Base-by-base conservation (phyloP, 2,329 filamentous ascomycete genomes). In the Podosphaera fusca region DNA sequence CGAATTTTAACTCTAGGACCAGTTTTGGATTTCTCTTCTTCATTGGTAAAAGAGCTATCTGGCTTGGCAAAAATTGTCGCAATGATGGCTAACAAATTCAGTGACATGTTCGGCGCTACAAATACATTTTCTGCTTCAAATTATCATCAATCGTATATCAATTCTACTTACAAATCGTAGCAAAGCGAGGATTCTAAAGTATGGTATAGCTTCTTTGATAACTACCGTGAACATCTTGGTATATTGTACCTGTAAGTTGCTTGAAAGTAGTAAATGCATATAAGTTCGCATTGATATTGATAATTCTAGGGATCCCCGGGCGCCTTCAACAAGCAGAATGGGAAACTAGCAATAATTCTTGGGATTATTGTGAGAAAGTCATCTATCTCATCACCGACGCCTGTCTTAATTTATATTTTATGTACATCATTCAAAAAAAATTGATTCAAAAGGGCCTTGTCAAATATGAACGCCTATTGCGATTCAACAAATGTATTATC, bases 121-220 rank as follows among this genome's bases (percentile, higher is more conserved):
- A 74, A 73, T 76, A 12, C 75, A 77, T 59, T 66, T 76, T 1
- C 61, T 77, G 1, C 70, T 77, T 66, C 74, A 77, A 60, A 77
- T 78, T 52, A 76, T 78, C 60, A 72, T 77, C 63, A 78, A 77
- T 61, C 71, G 75, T 56, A 73, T 77, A 30, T 69, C 71, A 0
- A 69, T 78, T 45, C 71, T 78, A 40, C 69, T 72, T 10, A 69
- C 73, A 12, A 66, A 71, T 49, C 67, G 66, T 31, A 64, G 61
- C 0, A 70, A 69, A 1, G 69, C 72, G 5, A 33, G 55, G 0
- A 65, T 61, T 12, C 60, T 78, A 34, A 77, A 77, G 66, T 68
- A 73, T 0, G 56, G 14, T 14, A 58, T 62, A 14, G 62, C 62
- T 4, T 45, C 65, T 0, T 14, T 73, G 2, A 75, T 78, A 55